Conservation (phyloP, 2,329 filamentous ascomycete species). For the Beauveria varroae region DNA sequence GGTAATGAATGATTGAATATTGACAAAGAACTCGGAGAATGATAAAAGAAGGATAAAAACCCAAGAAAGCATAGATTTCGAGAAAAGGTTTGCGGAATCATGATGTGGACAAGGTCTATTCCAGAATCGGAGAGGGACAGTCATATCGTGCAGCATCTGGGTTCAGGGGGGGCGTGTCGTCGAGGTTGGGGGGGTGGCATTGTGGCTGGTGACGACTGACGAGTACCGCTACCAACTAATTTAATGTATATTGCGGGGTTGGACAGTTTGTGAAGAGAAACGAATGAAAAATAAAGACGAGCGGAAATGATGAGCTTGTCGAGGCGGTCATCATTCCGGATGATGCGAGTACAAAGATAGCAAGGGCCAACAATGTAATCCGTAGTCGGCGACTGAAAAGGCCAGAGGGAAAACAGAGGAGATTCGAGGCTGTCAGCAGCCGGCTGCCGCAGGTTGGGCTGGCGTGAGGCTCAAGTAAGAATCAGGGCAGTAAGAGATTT, state of each 20-base stretch:
- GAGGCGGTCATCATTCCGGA: too few species aligned
- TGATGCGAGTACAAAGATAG: too few species aligned
- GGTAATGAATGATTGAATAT: not conserved
- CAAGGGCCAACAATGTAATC: too few species aligned
- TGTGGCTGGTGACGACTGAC: not conserved
- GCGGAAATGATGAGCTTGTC: too few species aligned
- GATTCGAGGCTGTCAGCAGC: not conserved
- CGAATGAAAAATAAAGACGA: not conserved
- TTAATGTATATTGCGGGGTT: not conserved
- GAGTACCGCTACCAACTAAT: not conserved
- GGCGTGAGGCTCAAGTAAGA: not conserved
- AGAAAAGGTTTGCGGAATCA: not conserved
- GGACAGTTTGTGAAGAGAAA: not conserved
- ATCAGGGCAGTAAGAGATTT: not conserved
- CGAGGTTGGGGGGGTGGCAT: not conserved
- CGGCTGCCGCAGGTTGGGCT: not conserved
- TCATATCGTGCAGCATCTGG: slow-evolving; percentile 16
- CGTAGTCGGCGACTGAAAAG: too few species aligned
- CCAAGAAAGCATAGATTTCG: not conserved
- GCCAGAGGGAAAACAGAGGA: not conserved
- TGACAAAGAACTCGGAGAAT: not conserved
- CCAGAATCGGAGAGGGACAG: slow-evolving; percentile 13
- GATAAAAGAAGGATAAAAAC: not conserved
- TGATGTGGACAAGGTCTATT: slow-evolving; percentile 5
- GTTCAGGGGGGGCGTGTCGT: not conserved